Percentiles rank a stretch among this genome's conserved stretches.
These are phyloP conservation scores for Globisporangium lucens DNA, from an alignment of 352 stramenopile species.

Conservation along the genomic window DNA sequence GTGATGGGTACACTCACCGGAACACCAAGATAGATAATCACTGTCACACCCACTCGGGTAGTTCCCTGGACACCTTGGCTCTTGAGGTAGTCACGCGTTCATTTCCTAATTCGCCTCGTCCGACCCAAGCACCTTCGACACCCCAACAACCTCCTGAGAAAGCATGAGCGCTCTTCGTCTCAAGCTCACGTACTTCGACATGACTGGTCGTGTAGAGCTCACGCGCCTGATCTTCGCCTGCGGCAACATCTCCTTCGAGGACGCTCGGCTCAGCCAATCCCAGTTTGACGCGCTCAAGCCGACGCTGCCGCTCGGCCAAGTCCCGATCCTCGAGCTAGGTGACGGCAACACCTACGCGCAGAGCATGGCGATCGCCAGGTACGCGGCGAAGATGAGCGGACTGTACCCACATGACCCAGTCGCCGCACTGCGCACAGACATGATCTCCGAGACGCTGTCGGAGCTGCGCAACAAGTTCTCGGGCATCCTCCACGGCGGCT, in stretches of 20 bases:
- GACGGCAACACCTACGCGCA: constrained; percentile 15
- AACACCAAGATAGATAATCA: neutral
- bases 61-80: neutral
- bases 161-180: neutral
- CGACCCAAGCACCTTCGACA: no score
- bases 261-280: neutral
- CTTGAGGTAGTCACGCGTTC: neutral
- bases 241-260: neutral
- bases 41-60: no score
- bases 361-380: constrained; percentile 24
- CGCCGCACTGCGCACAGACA: constrained; percentile 14
- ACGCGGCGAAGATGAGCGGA: constrained; percentile 21
- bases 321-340: constrained; percentile 22
- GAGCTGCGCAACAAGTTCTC: constrained; percentile 9
- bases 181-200: constrained; percentile 6
- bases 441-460: constrained; percentile 14
- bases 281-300: constrained; percentile 1
- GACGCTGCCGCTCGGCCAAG: constrained; percentile 11
- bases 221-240: constrained; percentile 1
- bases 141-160: neutral
- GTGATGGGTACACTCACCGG: neutral
- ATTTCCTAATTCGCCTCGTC: neutral
- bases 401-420: constrained; percentile 20
- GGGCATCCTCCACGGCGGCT: constrained; percentile 2
- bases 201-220: constrained; percentile 2